phyloP scores from a whole-genome alignment of 163 green algal genomes.

The Scenedesmus sp. region DNA sequence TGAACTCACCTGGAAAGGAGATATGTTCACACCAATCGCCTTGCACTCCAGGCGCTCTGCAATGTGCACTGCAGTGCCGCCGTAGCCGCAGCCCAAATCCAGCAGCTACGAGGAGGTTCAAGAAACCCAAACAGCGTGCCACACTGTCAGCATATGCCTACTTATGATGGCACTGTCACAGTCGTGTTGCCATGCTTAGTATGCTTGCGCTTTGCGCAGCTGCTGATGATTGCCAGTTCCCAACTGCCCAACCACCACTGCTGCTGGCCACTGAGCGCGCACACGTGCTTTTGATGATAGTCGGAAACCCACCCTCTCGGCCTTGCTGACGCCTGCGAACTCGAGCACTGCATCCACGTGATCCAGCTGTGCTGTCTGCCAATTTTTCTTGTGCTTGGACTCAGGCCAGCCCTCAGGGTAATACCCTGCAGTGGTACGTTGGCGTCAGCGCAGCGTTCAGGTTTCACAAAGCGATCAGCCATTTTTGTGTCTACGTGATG shows the following conservation, averaged over 20 bases:
- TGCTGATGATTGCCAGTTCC: neutral
- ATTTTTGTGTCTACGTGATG: neutral
- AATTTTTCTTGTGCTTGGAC: neutral
- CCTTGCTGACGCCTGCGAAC: constrained; percentile 40
- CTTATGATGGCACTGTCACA: too few relatives aligned
- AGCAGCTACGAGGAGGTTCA: constrained; percentile 28
- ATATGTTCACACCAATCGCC: constrained; percentile 51
- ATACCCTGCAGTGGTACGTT: constrained; percentile 44
- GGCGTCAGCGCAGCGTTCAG: neutral
- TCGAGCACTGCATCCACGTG: constrained; percentile 44
- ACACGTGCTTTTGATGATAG: neutral
- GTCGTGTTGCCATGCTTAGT: neutral
- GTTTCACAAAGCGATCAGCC: neutral
- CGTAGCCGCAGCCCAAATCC: constrained; percentile 52
- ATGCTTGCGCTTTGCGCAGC: neutral
- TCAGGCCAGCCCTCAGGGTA: constrained; percentile 30
- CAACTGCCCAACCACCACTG: neutral
- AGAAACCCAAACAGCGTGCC: neutral
- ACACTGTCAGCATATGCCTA: neutral
- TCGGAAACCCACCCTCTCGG: neutral
- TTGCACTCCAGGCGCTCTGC: constrained; percentile 33
- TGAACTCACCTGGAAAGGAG: constrained; percentile 35
- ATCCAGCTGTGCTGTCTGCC: constrained; percentile 40
- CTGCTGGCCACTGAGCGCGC: neutral
- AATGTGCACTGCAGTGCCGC: constrained; percentile 46